A percentile compares a stretch with the other conserved stretches of the same genome.
These are phyloP conservation scores for Megacollybia platyphylla DNA, from an alignment of 1,284 basidiomycete genomes.

Conservation along the genomic window DNA sequence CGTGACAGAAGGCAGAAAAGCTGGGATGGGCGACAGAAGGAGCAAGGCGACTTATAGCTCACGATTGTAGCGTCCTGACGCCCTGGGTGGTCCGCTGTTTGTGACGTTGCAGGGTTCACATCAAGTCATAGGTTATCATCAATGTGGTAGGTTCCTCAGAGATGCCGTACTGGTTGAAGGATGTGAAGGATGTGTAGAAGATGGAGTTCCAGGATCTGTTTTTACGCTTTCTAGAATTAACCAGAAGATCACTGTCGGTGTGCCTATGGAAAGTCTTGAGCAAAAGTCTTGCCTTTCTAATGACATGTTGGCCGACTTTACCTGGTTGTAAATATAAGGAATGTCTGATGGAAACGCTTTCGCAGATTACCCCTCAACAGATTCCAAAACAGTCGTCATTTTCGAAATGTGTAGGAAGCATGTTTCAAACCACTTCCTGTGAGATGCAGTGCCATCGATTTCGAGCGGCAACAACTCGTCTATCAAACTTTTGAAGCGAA, in stretches of 20 bases:
- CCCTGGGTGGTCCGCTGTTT: neutral
- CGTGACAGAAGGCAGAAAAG: constrained; percentile 14
- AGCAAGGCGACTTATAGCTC: constrained; percentile 13
- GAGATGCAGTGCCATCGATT: constrained; percentile 11
- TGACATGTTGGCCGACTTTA: too few relatives aligned
- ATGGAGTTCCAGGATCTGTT: too few relatives aligned
- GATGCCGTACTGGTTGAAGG: too few relatives aligned
- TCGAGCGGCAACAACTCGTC: constrained; percentile 17
- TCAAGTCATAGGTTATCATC: neutral
- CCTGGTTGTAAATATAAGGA: too few relatives aligned
- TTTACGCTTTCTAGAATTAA: too few relatives aligned
- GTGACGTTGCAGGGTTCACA: neutral
- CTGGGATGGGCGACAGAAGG: constrained; percentile 19
- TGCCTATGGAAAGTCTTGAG: too few relatives aligned
- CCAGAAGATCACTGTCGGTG: too few relatives aligned
- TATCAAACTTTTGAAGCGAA: constrained; percentile 17
- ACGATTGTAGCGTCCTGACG: neutral
- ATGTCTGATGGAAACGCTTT: neutral
- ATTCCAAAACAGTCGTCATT: constrained; percentile 9
- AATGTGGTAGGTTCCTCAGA: neutral
- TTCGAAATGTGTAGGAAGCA: constrained; percentile 49
- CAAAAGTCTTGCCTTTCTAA: too few relatives aligned
- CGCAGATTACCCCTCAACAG: neutral
- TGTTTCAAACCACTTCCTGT: constrained; percentile 43
- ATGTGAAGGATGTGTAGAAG: too few relatives aligned